These are phyloP conservation scores for Croton laevigatus DNA, from an alignment of 441 rosid genomes.

Conservation along the genomic window DNA sequence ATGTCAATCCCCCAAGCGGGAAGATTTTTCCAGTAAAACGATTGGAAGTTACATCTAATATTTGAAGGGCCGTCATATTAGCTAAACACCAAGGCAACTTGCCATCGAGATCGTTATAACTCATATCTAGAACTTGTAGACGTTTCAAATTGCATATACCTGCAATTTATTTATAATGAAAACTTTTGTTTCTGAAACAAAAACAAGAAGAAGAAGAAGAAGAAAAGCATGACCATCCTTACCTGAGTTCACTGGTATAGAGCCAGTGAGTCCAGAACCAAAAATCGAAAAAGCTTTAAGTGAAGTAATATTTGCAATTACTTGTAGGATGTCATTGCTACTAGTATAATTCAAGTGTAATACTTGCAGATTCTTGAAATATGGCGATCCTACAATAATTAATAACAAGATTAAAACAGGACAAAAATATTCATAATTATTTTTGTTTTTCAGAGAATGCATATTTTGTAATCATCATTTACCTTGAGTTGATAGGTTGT, in stretches of 20 bases:
- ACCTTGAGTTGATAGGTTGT: conserved; percentile 6
- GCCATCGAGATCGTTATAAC: conserved; percentile 17
- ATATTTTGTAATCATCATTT: neutral
- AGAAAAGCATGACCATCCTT: neutral
- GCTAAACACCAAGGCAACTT: conserved; percentile 19
- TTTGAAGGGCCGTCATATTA: neutral
- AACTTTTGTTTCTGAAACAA: neutral
- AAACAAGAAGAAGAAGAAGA: neutral
- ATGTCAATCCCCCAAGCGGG: conserved; percentile 2
- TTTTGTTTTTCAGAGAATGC: too few species aligned
- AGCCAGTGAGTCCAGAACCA: neutral
- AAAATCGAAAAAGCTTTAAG: neutral
- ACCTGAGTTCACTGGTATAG: neutral
- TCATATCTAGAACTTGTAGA: conserved; percentile 11
- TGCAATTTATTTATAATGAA: neutral
- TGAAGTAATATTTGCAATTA: neutral
- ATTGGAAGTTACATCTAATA: conserved; percentile 2
- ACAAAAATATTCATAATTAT: neutral
- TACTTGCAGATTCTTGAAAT: neutral
- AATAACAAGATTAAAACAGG: neutral
- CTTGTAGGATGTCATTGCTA: neutral
- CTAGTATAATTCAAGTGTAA: neutral
- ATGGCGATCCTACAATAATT: neutral
- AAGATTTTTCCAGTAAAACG: conserved; percentile 5
- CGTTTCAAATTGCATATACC: conserved; percentile 20